Base-by-base conservation (phyloP, 208 protist genomes). In the Plasmodiophora brassicae region DNA sequence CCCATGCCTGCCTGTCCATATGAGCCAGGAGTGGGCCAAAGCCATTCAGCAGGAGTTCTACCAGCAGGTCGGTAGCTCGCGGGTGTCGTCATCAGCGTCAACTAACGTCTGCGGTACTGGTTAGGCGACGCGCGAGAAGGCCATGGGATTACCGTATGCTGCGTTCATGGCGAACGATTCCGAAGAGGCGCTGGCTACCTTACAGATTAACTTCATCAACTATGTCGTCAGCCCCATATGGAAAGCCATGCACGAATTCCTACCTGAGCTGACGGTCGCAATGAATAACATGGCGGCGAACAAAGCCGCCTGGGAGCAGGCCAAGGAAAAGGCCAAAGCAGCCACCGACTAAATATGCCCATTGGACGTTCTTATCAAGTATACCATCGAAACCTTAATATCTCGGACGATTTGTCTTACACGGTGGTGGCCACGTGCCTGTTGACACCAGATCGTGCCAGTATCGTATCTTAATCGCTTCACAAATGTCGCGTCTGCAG, bases 51-150 rank as follows among this genome's bases (percentile, higher is more conserved):
- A 78, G 41, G 65, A 78, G 1, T 71, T 92, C 22, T 28, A 85
- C 5, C 20, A 57, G 43, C 88, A 45, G 38, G 83, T 28, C 32
- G 91, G 1, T 88, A 92, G 71, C 50, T 71, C 45, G 91, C 91
- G 0, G 92, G 92, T 85, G 87, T 92, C 28, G 85, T 85, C 43
- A 92, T 92, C 78, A 54, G 87, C 1, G 35, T 84, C 0, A 89
- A 90, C 28, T 88, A 85, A 22, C 43, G 1, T 1, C 22, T 22
- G 0, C 41, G 90, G 1, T 45, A 53, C 22, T 43, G 28, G 22
- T 0, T 89, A 93, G 41, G 88, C 83, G 43, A 50, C 71, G n/a
- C 22, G 20, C 32, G 88, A 90, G 84, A 25, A 14, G 43, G n/a
- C 1, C 0, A 20, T 87, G 20, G 65, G 65, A 38, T 1, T 90